Base-by-base conservation (phyloP, 805 yeast species). In the Aciculoconidium aculeatum region DNA sequence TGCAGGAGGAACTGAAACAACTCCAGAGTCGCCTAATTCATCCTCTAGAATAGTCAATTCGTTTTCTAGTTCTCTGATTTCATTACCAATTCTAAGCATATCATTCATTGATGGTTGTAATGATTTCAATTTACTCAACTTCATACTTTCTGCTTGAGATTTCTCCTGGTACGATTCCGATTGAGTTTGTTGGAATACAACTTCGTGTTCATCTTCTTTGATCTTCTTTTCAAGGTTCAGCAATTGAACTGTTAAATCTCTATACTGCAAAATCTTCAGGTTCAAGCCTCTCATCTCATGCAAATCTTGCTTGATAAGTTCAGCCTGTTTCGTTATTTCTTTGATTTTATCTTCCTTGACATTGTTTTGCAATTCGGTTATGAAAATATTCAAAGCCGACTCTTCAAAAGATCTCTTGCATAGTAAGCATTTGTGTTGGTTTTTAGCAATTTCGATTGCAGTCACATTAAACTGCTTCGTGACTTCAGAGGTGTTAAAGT, bases 321-420 rank as follows among this genome's bases (percentile, higher is more conserved):
- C 42, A 17, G 61, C 52, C 23, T 58, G 59, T 4, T 47, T 40
- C 15, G 44, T 39, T 6, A 61, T 47, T 32, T 53, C 49, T 10
- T 48, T 47, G 12, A 51, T 45, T 9, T 49, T 51, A 35, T 51
- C 46, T 3, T 53, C 44, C 17, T 50, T 45, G 11, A 61, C 47
- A 28, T 53, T 58, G 3, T 42, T 40, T 27, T 53, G 40, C 11
- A 63, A 38, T n/a, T 50, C 51, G 6, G 29, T 34, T 4, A 59
- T 30, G 27, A 64, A 64, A 4, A 31, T 35, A 2, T 44, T 34
- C 13, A 57, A 41, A n/a, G 54, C 61, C 1, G 47, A 44, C 7
- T 58, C 61, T 10, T 70, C 70, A 53, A 87, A 82, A 8, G 68
- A 62, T 28, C 94, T 65, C 11, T 72, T 71, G 52, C 97, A 90